Evolutionary conservation across 2,329 filamentous ascomycete genomes (phyloP).

Genomic region (Beauveria bassiana): DNA sequence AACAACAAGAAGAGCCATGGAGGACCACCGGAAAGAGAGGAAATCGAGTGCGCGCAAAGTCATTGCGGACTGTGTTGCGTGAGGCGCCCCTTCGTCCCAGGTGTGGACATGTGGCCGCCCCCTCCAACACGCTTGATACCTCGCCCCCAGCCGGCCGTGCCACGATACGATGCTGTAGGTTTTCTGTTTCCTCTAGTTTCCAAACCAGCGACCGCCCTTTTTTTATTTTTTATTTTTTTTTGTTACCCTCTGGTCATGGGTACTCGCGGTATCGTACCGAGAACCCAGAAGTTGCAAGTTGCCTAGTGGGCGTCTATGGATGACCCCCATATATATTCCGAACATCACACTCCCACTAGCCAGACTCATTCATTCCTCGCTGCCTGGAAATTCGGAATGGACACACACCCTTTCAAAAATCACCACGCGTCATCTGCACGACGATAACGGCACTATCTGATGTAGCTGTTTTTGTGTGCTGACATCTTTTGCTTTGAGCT

Average conservation of each 20-base stretch:
- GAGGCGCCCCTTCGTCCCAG: background rate
- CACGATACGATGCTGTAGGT: constrained; percentile 12
- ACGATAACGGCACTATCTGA: too few relatives aligned
- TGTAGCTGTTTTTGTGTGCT: too few relatives aligned
- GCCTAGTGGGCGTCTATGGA: background rate
- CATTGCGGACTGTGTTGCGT: background rate
- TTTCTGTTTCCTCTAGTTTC: background rate
- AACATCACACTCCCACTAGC: too few relatives aligned
- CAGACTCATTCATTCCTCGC: too few relatives aligned
- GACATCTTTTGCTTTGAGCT: too few relatives aligned
- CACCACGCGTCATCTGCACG: too few relatives aligned
- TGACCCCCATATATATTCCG: too few relatives aligned
- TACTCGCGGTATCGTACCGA: background rate
- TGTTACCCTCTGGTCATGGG: background rate
- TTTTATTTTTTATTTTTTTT: background rate
- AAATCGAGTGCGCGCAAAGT: background rate
- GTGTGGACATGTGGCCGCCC: constrained; percentile 8
- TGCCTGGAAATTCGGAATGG: too few relatives aligned
- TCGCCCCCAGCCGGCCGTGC: background rate
- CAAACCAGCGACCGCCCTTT: background rate
- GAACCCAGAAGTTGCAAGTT: background rate
- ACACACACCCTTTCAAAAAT: too few relatives aligned
- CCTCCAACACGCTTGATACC: background rate
- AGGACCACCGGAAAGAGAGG: background rate
- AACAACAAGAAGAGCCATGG: background rate